Base-by-base conservation (phyloP, 495 filamentous ascomycete genomes). In the Aspergillus homomorphus region DNA sequence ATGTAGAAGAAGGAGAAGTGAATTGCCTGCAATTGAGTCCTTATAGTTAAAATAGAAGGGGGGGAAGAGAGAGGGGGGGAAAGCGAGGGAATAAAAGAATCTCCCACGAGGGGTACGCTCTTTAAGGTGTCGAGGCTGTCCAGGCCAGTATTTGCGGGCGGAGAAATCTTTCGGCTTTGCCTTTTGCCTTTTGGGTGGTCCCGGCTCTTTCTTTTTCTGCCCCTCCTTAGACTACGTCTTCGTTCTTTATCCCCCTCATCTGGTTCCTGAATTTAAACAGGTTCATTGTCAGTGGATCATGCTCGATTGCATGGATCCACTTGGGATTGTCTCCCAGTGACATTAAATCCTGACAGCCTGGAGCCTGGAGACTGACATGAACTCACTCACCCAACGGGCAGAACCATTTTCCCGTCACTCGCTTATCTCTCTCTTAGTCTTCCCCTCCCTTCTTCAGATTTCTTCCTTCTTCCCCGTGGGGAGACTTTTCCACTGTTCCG, bases 391-490 rank as follows among this genome's bases (percentile, higher is more conserved):
- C 49, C 66, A 56, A 63, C 20, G 45, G 45, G 48, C 8, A 51
- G 48, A 51, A 51, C 48, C 15, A 21, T 54, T 54, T 54, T 43
- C 51, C 42, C 42, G 28, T 20, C 33, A 38, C 33, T 38, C 33
- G 33, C 33, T 38, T 6, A 38, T 38, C 33, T 46, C 15, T 46
- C 43, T 45, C 1, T 26, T 51, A 23, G 48, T 23, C 20, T 12
- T n/a, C 8, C 45, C 15, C 41, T 43, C 53, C 18, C 53, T 18
- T 46, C n/a, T n/a, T n/a, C n/a, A n/a, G n/a, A n/a, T n/a, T 45
- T 55, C 51, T 20, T 53, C 33, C 20, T 38, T 51, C 48, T 26
- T 22, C 57, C 58, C 58, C 58, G 41, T 56, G 58, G 58, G 58
- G 58, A 54, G 46, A 50, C 28, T 48, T 50, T 50, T 14, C n/a